Percentiles rank a stretch among this genome's conserved stretches.
phyloP scores from a whole-genome alignment of 1,139 yeast genomes.

The Wickerhamomyces sp. region DNA sequence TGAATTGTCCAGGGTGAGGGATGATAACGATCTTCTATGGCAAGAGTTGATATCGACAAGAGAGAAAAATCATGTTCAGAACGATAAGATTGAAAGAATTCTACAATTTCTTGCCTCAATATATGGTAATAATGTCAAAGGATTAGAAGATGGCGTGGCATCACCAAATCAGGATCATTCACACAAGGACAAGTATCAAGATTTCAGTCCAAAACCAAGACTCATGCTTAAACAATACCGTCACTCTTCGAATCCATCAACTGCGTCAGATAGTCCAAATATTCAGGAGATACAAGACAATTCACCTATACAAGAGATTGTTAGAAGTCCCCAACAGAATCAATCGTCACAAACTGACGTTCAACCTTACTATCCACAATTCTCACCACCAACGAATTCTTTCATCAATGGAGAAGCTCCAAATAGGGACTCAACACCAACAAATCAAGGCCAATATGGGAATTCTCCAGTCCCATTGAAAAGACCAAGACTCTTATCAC shows the following conservation, averaged over 20 bases:
- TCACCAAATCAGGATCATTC: constrained; percentile 5
- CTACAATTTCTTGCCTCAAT: constrained; percentile 80
- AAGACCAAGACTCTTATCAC: constrained; percentile 8
- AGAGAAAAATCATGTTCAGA: constrained; percentile 80
- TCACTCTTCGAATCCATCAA: constrained; percentile 11
- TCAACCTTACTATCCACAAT: not conserved
- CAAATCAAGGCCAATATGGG: not conserved
- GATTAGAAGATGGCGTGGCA: constrained; percentile 18
- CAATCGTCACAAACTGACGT: not conserved
- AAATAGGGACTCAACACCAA: not conserved
- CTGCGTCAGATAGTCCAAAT: constrained; percentile 1
- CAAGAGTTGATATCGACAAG: constrained; percentile 78
- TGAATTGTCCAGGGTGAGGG: constrained; percentile 74
- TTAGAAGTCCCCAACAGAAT: not conserved
- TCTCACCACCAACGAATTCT: not conserved
- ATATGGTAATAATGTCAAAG: constrained; percentile 45
- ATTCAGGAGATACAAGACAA: not conserved
- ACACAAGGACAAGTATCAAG: not conserved
- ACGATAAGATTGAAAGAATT: constrained; percentile 83
- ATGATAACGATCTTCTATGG: constrained; percentile 90
- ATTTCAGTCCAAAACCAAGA: constrained; percentile 11
- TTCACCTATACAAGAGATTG: constrained; percentile 2
- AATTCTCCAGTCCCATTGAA: no score
- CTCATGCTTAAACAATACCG: constrained; percentile 31
- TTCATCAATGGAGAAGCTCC: no score